Evolutionary conservation across 2,329 filamentous ascomycete genomes (phyloP).

Genomic region (Phaeosphaeria sp.): DNA sequence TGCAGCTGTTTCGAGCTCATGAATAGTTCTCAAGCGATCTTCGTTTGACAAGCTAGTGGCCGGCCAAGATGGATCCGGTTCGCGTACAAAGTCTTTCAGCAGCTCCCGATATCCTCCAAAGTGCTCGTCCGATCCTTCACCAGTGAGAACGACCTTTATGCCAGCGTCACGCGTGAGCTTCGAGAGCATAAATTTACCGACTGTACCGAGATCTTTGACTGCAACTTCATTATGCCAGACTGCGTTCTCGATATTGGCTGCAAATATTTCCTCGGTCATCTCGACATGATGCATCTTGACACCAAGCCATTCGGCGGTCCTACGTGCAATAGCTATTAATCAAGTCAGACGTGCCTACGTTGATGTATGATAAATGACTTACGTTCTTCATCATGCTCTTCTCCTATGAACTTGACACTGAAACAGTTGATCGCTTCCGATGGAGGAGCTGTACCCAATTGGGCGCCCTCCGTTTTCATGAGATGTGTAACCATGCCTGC

Average conservation of each 20-base stretch:
- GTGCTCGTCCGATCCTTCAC: conserved; percentile 61
- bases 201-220: conserved; percentile 59
- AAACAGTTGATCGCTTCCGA: conserved; percentile 53
- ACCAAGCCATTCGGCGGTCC: conserved; percentile 57
- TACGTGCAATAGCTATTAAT: conserved; percentile 52
- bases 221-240: conserved; percentile 55
- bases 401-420: conserved; percentile 60
- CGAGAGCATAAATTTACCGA: conserved; percentile 61
- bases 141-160: conserved; percentile 62
- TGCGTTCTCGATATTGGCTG: conserved; percentile 52
- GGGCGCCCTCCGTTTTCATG: conserved; percentile 49
- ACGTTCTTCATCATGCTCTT: conserved; percentile 47
- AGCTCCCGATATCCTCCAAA: conserved; percentile 61
- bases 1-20: conserved; percentile 12
- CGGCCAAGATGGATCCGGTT: conserved; percentile 49
- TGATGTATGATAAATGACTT: conserved; percentile 8
- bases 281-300: conserved; percentile 51
- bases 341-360: conserved; percentile 49
- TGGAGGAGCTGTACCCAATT: conserved; percentile 52
- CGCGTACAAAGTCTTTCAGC: conserved; percentile 56
- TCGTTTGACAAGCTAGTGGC: conserved; percentile 15
- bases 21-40: conserved; percentile 14
- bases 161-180: conserved; percentile 54
- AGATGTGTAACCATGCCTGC: conserved; percentile 62
- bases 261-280: conserved; percentile 52